These are phyloP conservation scores for Gyrodon lividus DNA, from an alignment of 768 basidiomycete species.

Conservation along the genomic window DNA sequence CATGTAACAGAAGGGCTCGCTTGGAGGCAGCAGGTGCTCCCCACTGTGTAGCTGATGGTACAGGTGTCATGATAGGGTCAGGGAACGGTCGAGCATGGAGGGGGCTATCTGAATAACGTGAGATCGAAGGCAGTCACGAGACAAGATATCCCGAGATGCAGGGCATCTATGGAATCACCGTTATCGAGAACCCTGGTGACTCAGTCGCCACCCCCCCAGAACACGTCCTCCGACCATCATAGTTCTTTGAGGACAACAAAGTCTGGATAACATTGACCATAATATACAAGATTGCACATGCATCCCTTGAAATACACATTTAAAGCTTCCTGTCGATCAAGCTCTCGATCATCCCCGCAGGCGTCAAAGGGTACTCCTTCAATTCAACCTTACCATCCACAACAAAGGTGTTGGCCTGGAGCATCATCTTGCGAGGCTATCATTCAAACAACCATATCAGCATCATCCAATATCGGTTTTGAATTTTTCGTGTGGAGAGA, in stretches of 20 bases:
- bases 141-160: too few species aligned
- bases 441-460: neutral
- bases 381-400: conserved; percentile 66
- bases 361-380: conserved; percentile 75
- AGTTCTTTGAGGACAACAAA: neutral
- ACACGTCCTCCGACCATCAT: neutral
- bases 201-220: too few species aligned
- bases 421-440: conserved; percentile 82
- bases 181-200: too few species aligned
- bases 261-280: neutral
- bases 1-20: conserved; percentile 17
- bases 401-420: conserved; percentile 78
- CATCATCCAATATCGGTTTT: neutral
- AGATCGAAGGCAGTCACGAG: too few species aligned
- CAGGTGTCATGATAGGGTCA: conserved; percentile 8
- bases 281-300: neutral
- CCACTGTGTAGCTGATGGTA: conserved; percentile 18
- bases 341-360: conserved; percentile 75
- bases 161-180: too few species aligned
- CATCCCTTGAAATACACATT: neutral
- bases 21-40: conserved; percentile 12
- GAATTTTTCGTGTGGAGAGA: neutral
- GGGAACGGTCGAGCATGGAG: neutral
- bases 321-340: conserved; percentile 71
- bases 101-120: neutral